Percentiles rank a stretch among this genome's conserved stretches.
Evolutionary conservation across 2,329 filamentous ascomycete genomes (phyloP).

Genomic region (Microcyclospora tardicrescens): DNA sequence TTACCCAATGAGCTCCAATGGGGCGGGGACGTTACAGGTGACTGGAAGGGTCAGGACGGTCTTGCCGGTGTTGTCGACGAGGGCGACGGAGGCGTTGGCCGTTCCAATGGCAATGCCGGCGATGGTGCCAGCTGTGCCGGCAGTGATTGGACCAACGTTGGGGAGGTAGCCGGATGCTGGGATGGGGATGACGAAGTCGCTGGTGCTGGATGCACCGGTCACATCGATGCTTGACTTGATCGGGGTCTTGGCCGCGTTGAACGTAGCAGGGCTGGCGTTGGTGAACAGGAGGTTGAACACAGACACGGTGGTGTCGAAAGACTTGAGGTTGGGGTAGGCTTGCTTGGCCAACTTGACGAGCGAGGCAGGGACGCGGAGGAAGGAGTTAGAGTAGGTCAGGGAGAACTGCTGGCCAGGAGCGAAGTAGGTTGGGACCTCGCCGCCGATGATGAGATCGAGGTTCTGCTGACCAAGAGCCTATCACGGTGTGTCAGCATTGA

Average conservation of each 20-base stretch:
- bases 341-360: slow-evolving; percentile 1
- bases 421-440: slow-evolving; percentile 1
- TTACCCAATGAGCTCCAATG: slow-evolving; percentile 3
- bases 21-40: slow-evolving; percentile 1
- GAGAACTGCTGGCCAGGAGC: neutral
- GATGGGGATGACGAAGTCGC: neutral
- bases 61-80: too few species aligned
- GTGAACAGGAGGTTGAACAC: slow-evolving; percentile 1
- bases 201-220: neutral
- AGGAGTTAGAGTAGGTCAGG: slow-evolving; percentile 1
- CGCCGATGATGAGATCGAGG: slow-evolving; percentile 1
- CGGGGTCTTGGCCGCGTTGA: slow-evolving; percentile 1
- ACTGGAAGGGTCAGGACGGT: neutral
- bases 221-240: neutral
- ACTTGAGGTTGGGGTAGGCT: neutral
- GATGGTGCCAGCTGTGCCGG: neutral
- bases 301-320: slow-evolving; percentile 1
- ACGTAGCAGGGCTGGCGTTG: slow-evolving; percentile 1
- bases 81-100: neutral
- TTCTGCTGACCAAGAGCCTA: neutral
- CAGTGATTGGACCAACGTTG: slow-evolving; percentile 2
- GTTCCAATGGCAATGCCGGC: neutral
- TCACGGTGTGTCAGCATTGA: too few species aligned
- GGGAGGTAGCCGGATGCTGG: neutral
- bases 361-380: slow-evolving; percentile 1